Conservation (phyloP, 108 stramenopile species). For the Cyclostephanos invisitatus region DNA sequence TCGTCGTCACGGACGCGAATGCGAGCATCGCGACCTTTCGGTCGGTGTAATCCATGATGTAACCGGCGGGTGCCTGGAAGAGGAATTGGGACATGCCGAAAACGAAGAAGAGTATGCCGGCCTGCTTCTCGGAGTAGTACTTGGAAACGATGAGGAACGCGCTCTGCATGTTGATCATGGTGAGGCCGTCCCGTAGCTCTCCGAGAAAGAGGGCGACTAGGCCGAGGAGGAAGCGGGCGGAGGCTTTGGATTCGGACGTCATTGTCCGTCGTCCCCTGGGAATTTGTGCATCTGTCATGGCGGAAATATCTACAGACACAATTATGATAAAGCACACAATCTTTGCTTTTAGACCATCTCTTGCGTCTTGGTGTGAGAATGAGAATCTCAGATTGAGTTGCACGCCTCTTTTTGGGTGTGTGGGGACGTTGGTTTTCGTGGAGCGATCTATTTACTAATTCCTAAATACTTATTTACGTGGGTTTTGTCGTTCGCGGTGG, state of each 20-base stretch:
- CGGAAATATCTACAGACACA: neutral
- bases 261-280: neutral
- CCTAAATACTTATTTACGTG: no score
- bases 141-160: slow-evolving; percentile 85
- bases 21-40: slow-evolving; percentile 70
- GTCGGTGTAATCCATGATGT: slow-evolving; percentile 86
- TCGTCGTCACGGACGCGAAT: slow-evolving; percentile 66
- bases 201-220: slow-evolving; percentile 85
- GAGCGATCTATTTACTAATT: no score
- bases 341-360: no score
- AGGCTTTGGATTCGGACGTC: slow-evolving; percentile 26
- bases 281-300: no score
- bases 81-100: slow-evolving; percentile 90
- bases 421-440: no score
- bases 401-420: no score
- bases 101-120: slow-evolving; percentile 86
- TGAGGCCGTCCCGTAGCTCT: slow-evolving; percentile 87
- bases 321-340: no score
- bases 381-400: no score
- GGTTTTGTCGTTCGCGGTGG: no score
- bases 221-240: slow-evolving; percentile 45
- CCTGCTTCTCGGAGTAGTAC: slow-evolving; percentile 82
- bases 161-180: slow-evolving; percentile 94
- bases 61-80: slow-evolving; percentile 88
- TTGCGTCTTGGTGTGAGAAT: no score